Evolutionary conservation across 1,139 yeast genomes (phyloP), one percentile per base, ranked within the genome.

Genomic region (Pichia sp.): DNA sequence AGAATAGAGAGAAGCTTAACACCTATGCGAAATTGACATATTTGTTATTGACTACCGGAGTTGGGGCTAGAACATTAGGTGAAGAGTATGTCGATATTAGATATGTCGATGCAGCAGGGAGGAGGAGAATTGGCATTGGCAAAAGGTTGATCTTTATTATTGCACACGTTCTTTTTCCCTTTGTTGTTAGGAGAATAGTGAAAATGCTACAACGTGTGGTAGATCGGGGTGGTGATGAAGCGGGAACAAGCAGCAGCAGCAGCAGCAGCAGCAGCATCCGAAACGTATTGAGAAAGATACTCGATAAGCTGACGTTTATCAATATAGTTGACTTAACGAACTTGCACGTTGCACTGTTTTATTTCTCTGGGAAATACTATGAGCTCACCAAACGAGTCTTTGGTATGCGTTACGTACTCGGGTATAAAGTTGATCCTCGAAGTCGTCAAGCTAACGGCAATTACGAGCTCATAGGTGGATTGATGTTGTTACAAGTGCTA

Each of bases 1-100:
- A 71, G 6, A 72, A 78, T 49, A 74, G 82, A 1, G 69, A 74
- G 33, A 86, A 81, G 48, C 66, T 87, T 19, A 63, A 78, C 1
- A 69, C 76, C 0, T 58, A 64, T 3, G 20, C 31, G 3, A 73
- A 83, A 5, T 74, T 78, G 38, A 60, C 79, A 3, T 36, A 77
- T 1, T 87, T 88, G 51, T 63, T 85, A 20, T 63, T 68, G 2
- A 61, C 85, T 26, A 88, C 96, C 0, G 86, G 96, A 0, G 57
- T 74, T 5, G 91, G 93, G 0, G 75, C 85, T 5, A 66, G 93
- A 39, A 88, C 97, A 0, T 62, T 88, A 23, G 98, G 98, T 0
- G 97, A 88, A 55, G 97, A 91, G 58, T 88, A 88, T 56, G 91
- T 88, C 14, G 96, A 88, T 58, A 63, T 88, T 40, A 64, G 81